These are phyloP conservation scores for Xylaria flabelliformis DNA, from an alignment of 495 filamentous ascomycete species.

Conservation along the genomic window DNA sequence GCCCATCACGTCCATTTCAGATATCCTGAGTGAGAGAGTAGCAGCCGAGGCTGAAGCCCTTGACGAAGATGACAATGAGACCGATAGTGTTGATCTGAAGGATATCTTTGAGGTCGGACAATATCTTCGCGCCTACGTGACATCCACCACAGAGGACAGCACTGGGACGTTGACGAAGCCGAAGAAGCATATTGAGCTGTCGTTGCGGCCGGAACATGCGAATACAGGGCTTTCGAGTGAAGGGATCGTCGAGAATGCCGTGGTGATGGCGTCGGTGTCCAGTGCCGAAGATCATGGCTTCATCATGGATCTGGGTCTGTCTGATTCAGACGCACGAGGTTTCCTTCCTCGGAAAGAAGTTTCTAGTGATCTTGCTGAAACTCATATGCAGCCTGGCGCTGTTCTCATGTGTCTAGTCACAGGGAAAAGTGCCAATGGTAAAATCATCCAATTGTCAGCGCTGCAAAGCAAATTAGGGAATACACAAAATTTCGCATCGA, in stretches of 20 bases:
- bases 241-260: slow-evolving; percentile 72
- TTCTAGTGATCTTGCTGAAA: slow-evolving; percentile 67
- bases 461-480: slow-evolving; percentile 72
- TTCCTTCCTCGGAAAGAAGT: slow-evolving; percentile 93
- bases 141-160: slow-evolving; percentile 70
- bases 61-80: slow-evolving; percentile 57
- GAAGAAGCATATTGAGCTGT: slow-evolving; percentile 83
- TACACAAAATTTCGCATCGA: slow-evolving; percentile 68
- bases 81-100: slow-evolving; percentile 71
- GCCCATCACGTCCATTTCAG: slow-evolving; percentile 87
- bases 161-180: slow-evolving; percentile 58
- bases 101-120: slow-evolving; percentile 82
- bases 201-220: slow-evolving; percentile 73
- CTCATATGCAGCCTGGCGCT: slow-evolving; percentile 65
- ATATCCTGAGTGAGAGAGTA: slow-evolving; percentile 62
- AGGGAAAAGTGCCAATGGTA: slow-evolving; percentile 76
- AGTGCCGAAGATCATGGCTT: slow-evolving; percentile 96
- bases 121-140: slow-evolving; percentile 85
- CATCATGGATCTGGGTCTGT: slow-evolving; percentile 88
- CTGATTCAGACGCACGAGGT: slow-evolving; percentile 68
- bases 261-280: slow-evolving; percentile 82
- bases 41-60: slow-evolving; percentile 63
- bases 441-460: slow-evolving; percentile 84
- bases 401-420: slow-evolving; percentile 84
- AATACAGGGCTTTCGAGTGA: slow-evolving; percentile 75